Evolutionary conservation across 2,329 filamentous ascomycete genomes (phyloP), one percentile per base, ranked within the genome.

Genomic region (Stemphylium vesicarium): DNA sequence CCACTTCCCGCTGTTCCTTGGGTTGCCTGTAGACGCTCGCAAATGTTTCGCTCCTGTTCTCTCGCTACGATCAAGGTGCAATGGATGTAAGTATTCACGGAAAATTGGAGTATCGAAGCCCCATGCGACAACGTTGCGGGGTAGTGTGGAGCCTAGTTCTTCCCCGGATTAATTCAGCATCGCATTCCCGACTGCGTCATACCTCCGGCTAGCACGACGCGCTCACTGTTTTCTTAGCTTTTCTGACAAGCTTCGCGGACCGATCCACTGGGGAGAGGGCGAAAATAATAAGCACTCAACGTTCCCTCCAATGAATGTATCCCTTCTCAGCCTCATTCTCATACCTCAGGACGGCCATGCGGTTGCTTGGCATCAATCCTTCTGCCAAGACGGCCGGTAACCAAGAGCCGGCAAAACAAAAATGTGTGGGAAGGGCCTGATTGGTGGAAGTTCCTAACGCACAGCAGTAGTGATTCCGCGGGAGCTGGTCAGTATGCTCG

Each of bases 101-200:
- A 35, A 20, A 49, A 35, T 40, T 22, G 4, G 13, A 31, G 10
- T 22, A 10, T 16, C 32, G 22, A 35, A 3, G 2, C 18, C 15
- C 13, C 13, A 22, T 6, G 4, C 7, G 15, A 12, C 13, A 24
- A 26, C 13, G 37, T 12, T 43, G 45, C 18, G 33, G 39, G 45
- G 51, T 38, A 44, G 29, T 50, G 51, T 44, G 53, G 53, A 52
- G 53, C 31, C 22, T 51, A 50, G 36, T 8, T 44, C 38, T 44
- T 39, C 46, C 39, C 51, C 45, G 33, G 39, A 54, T 33, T 40
- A 53, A 41, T 53, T 32, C 32, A 47, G 9, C 11, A 31, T 20
- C 16, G 2, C 43, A 46, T 26, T 33, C 22, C 35, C 20, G 22
- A 6, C 5, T 32, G 22, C 13, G 20, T 42, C 31, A 42, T 10